Evolutionary conservation across 2,329 filamentous ascomycete genomes (phyloP).

Genomic region (Alternaria brassicae): DNA sequence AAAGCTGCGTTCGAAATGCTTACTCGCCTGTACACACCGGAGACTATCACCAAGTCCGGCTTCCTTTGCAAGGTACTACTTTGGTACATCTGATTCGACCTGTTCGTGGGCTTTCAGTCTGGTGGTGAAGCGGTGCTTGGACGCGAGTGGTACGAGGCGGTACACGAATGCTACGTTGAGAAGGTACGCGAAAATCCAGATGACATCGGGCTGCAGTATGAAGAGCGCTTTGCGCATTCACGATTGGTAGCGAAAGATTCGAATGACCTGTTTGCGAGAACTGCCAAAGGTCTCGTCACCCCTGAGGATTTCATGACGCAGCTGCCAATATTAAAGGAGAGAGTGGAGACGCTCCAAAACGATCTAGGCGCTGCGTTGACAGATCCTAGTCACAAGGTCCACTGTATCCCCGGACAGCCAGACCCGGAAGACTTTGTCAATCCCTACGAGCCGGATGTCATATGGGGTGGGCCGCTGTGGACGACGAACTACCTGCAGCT

Average conservation of each 20-base stretch:
- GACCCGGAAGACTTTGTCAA: slow-evolving; percentile 73
- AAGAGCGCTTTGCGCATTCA: slow-evolving; percentile 69
- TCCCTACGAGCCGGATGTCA: slow-evolving; percentile 74
- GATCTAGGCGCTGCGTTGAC: slow-evolving; percentile 68
- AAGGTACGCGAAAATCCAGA: slow-evolving; percentile 67
- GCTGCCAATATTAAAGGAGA: slow-evolving; percentile 56
- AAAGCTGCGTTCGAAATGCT: slow-evolving; percentile 86
- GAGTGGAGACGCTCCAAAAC: slow-evolving; percentile 53
- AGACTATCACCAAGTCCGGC: slow-evolving; percentile 74
- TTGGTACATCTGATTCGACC: slow-evolving; percentile 93
- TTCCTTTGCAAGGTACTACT: slow-evolving; percentile 75
- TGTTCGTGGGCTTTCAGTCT: slow-evolving; percentile 82
- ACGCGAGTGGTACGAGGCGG: slow-evolving; percentile 77
- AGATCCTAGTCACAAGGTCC: slow-evolving; percentile 68
- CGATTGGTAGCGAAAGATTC: slow-evolving; percentile 81
- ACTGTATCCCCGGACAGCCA: slow-evolving; percentile 64
- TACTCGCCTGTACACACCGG: slow-evolving; percentile 76
- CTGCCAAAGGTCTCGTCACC: slow-evolving; percentile 68
- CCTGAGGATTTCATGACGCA: slow-evolving; percentile 70
- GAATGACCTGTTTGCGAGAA: slow-evolving; percentile 75
- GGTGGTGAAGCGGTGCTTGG: slow-evolving; percentile 76
- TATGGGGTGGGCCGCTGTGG: slow-evolving; percentile 70
- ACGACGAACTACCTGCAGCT: slow-evolving; percentile 75
- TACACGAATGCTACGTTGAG: slow-evolving; percentile 67
- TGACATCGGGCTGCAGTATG: slow-evolving; percentile 70